Percentiles rank a stretch among this genome's conserved stretches.
phyloP scores from a whole-genome alignment of 2,329 filamentous ascomycete genomes.

The Botrytis fragariae region DNA sequence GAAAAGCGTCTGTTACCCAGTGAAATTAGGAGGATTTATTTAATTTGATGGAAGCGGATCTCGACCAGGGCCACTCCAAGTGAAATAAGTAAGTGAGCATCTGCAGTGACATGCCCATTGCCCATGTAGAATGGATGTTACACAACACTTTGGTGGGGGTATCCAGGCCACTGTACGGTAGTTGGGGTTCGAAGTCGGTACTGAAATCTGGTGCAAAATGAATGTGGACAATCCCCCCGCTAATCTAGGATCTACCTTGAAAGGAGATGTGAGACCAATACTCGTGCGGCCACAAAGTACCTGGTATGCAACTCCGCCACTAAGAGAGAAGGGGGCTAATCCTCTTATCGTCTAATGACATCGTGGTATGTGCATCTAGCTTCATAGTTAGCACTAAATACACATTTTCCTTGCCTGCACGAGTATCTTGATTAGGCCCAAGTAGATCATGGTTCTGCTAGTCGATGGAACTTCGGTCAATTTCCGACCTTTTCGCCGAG shows the following conservation, averaged over 20 bases:
- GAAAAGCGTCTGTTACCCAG: constrained; percentile 1
- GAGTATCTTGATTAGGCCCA: constrained; percentile 7
- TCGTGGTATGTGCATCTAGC: not conserved
- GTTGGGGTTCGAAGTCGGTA: constrained; percentile 4
- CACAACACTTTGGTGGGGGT: not conserved
- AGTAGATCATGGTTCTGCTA: not conserved
- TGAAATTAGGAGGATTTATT: not conserved
- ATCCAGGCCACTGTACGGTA: not conserved
- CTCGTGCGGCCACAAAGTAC: not conserved
- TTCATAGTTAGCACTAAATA: not conserved
- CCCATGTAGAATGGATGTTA: not conserved
- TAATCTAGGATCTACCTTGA: constrained; percentile 3
- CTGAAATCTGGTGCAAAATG: constrained; percentile 16
- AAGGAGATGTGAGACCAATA: constrained; percentile 4
- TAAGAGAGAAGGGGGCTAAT: not conserved
- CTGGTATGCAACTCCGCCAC: not conserved
- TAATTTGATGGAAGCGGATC: constrained; percentile 8
- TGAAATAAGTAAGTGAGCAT: not conserved
- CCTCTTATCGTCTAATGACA: not conserved
- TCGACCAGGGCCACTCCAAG: not conserved
- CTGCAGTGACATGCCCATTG: not conserved
- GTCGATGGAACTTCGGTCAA: not conserved
- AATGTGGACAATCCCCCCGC: constrained; percentile 13
- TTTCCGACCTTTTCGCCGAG: constrained; percentile 1
- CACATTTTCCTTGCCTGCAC: not conserved